These are phyloP conservation scores for Fonsecaea multimorphosa DNA, from an alignment of 2,329 filamentous ascomycete species.

Conservation along the genomic window DNA sequence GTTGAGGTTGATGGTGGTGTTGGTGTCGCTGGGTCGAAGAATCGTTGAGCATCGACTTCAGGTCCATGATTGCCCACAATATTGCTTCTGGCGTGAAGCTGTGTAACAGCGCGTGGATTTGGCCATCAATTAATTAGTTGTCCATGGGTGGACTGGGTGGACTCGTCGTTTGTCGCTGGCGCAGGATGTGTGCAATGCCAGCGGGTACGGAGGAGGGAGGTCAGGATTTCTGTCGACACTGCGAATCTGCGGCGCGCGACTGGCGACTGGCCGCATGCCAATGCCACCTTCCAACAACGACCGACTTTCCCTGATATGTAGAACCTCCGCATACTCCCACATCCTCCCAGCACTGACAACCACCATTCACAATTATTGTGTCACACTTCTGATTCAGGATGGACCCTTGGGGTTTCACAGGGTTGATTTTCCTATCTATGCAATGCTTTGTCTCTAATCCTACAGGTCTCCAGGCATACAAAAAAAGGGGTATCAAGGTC, in stretches of 20 bases:
- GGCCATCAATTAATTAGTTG: conserved; percentile 31
- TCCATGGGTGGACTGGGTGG: conserved; percentile 31
- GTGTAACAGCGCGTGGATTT: conserved; percentile 34
- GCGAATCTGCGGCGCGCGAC: conserved; percentile 19
- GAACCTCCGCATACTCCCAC: conserved; percentile 1
- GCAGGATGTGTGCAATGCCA: conserved; percentile 16
- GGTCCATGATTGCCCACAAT: conserved; percentile 38
- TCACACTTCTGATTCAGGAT: not conserved
- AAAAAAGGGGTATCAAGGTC: conserved; percentile 23
- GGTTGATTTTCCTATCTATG: conserved; percentile 1
- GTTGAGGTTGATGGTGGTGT: conserved; percentile 15
- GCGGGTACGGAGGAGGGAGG: conserved; percentile 14
- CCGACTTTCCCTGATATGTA: conserved; percentile 18
- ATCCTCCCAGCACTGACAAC: not conserved
- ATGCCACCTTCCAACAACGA: conserved; percentile 13
- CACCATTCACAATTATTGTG: conserved; percentile 2
- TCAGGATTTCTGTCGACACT: not conserved
- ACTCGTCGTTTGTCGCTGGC: conserved; percentile 23
- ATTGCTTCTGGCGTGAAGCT: conserved; percentile 34
- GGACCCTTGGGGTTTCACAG: not conserved
- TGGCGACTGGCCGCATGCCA: conserved; percentile 20
- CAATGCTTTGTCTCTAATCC: conserved; percentile 19
- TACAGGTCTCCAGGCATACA: conserved; percentile 17
- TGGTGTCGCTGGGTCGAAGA: conserved; percentile 31
- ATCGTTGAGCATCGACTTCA: conserved; percentile 41